Conservation (phyloP, 176 grass and related monocot genomes). For the Bolboschoenus planiculmis region DNA sequence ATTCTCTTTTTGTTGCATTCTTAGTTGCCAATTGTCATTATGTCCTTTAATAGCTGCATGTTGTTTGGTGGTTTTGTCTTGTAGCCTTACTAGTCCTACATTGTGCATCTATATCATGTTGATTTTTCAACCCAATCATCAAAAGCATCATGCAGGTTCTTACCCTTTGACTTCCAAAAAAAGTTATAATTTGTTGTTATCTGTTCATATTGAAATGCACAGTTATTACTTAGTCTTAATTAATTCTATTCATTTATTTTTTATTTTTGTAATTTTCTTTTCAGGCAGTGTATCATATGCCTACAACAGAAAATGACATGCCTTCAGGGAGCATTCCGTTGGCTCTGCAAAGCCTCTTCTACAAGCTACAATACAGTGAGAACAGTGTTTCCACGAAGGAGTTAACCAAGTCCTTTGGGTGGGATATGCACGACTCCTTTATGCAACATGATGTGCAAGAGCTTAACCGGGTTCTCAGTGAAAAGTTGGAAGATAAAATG, state of each 20-base stretch:
- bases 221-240: not conserved
- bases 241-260: not conserved
- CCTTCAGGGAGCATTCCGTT: slow-evolving; percentile 92
- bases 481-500: slow-evolving; percentile 99
- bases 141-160: not conserved
- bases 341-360: slow-evolving; percentile 93
- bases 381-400: slow-evolving; percentile 95
- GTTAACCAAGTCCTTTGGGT: slow-evolving; percentile 94
- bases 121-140: not conserved
- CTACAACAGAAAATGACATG: slow-evolving; percentile 96
- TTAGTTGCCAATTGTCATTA: not conserved
- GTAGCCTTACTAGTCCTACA: not conserved
- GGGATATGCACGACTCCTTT: slow-evolving; percentile 96
- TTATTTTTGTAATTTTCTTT: slow-evolving; percentile 29
- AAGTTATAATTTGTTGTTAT: not conserved
- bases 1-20: not conserved
- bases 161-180: not conserved
- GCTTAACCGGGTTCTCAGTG: slow-evolving; percentile 92
- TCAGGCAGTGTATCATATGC: slow-evolving; percentile 99
- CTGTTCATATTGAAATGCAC: not conserved
- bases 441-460: slow-evolving; percentile 99
- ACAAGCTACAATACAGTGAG: slow-evolving; percentile 98
- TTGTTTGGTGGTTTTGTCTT: not conserved
- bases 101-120: not conserved
- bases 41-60: not conserved